Conservation (phyloP, 2,329 filamentous ascomycete genomes). For the Alternaria rosae region DNA sequence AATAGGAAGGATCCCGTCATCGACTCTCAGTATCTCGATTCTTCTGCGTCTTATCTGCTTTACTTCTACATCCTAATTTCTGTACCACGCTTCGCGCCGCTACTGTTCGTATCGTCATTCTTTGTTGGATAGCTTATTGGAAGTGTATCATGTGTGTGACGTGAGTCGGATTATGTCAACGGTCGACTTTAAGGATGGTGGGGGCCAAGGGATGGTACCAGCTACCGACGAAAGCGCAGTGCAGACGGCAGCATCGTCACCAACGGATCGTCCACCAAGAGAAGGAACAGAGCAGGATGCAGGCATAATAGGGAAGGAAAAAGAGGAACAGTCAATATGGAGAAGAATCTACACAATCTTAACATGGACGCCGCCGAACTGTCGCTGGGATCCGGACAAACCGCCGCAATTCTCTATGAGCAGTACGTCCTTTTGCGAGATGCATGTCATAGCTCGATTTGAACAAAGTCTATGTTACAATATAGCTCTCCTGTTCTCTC, state of each 20-base stretch:
- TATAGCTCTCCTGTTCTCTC: neutral
- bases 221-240: neutral
- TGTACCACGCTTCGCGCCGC: neutral
- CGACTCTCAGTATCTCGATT: slow-evolving; percentile 4
- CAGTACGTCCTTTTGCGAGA: slow-evolving; percentile 21
- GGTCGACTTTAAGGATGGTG: neutral
- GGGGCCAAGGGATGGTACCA: neutral
- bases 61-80: neutral
- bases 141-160: slow-evolving; percentile 2
- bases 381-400: slow-evolving; percentile 71
- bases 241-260: neutral
- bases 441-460: neutral
- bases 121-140: neutral
- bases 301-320: neutral
- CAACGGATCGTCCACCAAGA: neutral
- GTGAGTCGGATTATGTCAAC: neutral
- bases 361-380: slow-evolving; percentile 69
- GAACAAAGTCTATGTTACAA: neutral
- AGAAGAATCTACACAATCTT: slow-evolving; percentile 45
- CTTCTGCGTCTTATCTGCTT: neutral
- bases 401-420: slow-evolving; percentile 73
- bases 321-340: slow-evolving; percentile 22
- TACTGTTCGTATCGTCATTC: neutral
- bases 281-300: neutral
- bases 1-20: slow-evolving; percentile 19